Conservation (phyloP, 768 basidiomycete species). For the Trametes elegans region DNA sequence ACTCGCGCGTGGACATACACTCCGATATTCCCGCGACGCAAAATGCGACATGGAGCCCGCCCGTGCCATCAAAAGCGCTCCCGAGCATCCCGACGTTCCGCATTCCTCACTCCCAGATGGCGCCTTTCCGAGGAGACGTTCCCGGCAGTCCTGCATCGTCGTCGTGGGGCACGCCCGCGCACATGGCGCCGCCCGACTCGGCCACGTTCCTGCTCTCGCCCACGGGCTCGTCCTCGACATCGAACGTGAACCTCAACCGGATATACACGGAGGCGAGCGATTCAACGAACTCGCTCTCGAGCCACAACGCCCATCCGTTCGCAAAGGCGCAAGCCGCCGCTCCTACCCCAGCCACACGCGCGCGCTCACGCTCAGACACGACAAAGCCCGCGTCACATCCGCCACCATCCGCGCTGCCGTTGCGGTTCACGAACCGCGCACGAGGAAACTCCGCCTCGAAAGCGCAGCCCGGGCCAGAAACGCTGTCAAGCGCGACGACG, state of each 20-base stretch:
- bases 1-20: neutral
- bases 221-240: slow-evolving; percentile 9
- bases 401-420: neutral
- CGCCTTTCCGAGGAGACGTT: neutral
- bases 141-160: slow-evolving; percentile 14
- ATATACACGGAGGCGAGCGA: neutral
- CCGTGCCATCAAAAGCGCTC: neutral
- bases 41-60: neutral
- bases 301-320: slow-evolving; percentile 16
- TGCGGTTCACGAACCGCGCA: neutral
- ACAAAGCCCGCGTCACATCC: too few species aligned
- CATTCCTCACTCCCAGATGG: neutral
- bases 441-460: neutral
- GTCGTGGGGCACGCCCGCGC: slow-evolving; percentile 12
- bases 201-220: slow-evolving; percentile 5
- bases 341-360: neutral
- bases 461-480: too few species aligned
- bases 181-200: slow-evolving; percentile 11
- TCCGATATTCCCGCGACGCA: neutral
- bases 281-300: neutral
- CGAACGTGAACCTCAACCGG: neutral
- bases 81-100: slow-evolving; percentile 5
- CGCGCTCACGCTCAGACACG: neutral
- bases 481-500: neutral
- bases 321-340: slow-evolving; percentile 9